A percentile compares a stretch with the other conserved stretches of the same genome.
phyloP scores from a whole-genome alignment of 345 rosid genomes.

The Anacardium occidentale region DNA sequence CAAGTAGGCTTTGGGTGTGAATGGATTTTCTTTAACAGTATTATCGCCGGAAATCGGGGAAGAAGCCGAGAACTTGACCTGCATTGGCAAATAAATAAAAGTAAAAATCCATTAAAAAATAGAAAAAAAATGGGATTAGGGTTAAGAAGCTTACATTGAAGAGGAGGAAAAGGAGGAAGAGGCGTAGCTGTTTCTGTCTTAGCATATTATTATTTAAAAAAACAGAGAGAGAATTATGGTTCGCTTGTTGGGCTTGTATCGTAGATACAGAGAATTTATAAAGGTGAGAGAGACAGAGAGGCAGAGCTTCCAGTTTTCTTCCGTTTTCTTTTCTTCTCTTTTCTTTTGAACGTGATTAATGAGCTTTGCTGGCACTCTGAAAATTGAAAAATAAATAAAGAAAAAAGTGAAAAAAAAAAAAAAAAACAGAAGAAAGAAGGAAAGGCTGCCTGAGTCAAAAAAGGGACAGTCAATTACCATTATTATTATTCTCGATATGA shows the following conservation, averaged over 20 bases:
- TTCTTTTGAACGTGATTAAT: too few species aligned
- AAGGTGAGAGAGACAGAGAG: too few species aligned
- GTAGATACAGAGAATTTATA: not conserved
- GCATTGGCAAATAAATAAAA: slow-evolving; percentile 25
- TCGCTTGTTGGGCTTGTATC: slow-evolving; percentile 21
- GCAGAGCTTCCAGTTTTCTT: too few species aligned
- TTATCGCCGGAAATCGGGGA: slow-evolving; percentile 22
- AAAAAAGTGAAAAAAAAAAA: too few species aligned
- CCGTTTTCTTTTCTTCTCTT: too few species aligned
- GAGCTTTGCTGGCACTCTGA: too few species aligned
- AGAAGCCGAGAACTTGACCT: slow-evolving; percentile 39
- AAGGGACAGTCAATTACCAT: too few species aligned
- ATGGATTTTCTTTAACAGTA: slow-evolving; percentile 49
- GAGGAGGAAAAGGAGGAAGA: slow-evolving; percentile 6
- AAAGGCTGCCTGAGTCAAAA: too few species aligned
- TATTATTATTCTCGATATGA: too few species aligned
- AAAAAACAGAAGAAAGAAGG: too few species aligned
- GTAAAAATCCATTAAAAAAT: not conserved
- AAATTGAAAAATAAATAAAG: too few species aligned
- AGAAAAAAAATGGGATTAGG: not conserved
- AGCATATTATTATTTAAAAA: slow-evolving; percentile 7
- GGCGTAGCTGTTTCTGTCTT: slow-evolving; percentile 20
- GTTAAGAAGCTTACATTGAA: slow-evolving; percentile 33
- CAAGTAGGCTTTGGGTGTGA: slow-evolving; percentile 69
- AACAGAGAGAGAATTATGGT: slow-evolving; percentile 15